Base-by-base conservation (phyloP, 169 alveolate species). In the Theileria parva region DNA sequence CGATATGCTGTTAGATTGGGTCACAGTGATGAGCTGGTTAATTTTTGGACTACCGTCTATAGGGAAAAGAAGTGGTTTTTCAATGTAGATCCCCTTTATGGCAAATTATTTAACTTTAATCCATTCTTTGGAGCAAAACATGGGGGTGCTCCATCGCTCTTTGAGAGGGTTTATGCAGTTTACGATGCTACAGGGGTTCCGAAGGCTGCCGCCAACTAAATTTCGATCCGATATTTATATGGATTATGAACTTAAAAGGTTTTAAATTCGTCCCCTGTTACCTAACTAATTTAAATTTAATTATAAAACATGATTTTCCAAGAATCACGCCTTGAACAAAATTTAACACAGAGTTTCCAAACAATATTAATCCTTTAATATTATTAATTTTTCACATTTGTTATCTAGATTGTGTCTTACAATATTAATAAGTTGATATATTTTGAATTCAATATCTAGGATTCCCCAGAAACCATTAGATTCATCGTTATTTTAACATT, bases 61-160 rank as follows among this genome's bases (percentile, higher is more conserved):
- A 75, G 59, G 70, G 61, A 77, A 34, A 48, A 39, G 60, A 64
- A 74, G 59, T 64, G 81, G 74, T 48, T 67, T 39, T 64, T 71
- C 59, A 69, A 69, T 34, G 86, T 64, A 48, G 83, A 75, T 61
- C 87, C 80, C 55, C 75, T 89, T 69, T 95, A 93, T 79, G 77
- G 64, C 96, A 19, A 88, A 93, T 93, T 91, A 87, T 86, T 88
- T 92, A 83, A n/a, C n/a, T n/a, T n/a, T n/a, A n/a, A n/a, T n/a
- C n/a, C n/a, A n/a, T n/a, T n/a, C n/a, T n/a, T n/a, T n/a, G n/a
- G n/a, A n/a, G n/a, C n/a, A n/a, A n/a, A n/a, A n/a, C n/a, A n/a
- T n/a, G 90, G 86, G 79, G 85, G 93, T 65, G 95, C 92, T 73
- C 97, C 97, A 1, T 86, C 95, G 9, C 72, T 94, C 28, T 80